Conservation (phyloP, 805 yeast genomes). For the Candida michaelii region DNA sequence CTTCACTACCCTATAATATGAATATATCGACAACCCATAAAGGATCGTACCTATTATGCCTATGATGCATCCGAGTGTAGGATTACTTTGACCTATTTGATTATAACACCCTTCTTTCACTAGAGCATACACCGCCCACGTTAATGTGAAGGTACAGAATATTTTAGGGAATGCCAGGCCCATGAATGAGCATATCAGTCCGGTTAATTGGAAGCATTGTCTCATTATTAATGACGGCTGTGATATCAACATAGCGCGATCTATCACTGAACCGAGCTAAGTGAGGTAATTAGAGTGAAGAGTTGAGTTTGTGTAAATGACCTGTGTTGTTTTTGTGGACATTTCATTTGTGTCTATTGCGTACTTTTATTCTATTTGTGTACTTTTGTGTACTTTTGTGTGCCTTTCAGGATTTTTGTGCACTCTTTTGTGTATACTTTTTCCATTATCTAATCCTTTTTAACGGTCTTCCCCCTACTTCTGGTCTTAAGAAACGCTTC, state of each 20-base stretch:
- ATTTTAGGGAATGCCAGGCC: slow-evolving; percentile 48
- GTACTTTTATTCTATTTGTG: too few relatives aligned
- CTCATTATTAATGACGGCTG: slow-evolving; percentile 23
- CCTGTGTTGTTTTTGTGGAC: neutral
- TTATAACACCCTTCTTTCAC: slow-evolving; percentile 16
- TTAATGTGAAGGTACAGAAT: slow-evolving; percentile 39
- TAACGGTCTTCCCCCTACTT: neutral
- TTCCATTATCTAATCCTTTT: slow-evolving; percentile 1
- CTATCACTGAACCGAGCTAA: too few relatives aligned
- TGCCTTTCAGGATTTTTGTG: too few relatives aligned
- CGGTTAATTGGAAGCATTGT: slow-evolving; percentile 13
- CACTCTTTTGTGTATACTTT: too few relatives aligned
- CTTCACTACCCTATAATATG: slow-evolving; percentile 53
- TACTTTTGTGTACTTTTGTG: too few relatives aligned
- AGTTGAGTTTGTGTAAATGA: too few relatives aligned
- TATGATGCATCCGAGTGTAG: slow-evolving; percentile 17
- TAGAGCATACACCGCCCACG: slow-evolving; percentile 50
- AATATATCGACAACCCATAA: slow-evolving; percentile 39
- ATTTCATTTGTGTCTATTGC: neutral
- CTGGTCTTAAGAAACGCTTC: slow-evolving; percentile 56
- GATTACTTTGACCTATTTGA: slow-evolving; percentile 15
- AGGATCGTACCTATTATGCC: slow-evolving; percentile 26
- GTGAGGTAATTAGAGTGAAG: neutral
- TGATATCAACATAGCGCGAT: slow-evolving; percentile 21
- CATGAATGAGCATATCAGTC: slow-evolving; percentile 13